These are phyloP conservation scores for Claviceps digitariae DNA, from an alignment of 2,329 filamentous ascomycete genomes.

Conservation along the genomic window DNA sequence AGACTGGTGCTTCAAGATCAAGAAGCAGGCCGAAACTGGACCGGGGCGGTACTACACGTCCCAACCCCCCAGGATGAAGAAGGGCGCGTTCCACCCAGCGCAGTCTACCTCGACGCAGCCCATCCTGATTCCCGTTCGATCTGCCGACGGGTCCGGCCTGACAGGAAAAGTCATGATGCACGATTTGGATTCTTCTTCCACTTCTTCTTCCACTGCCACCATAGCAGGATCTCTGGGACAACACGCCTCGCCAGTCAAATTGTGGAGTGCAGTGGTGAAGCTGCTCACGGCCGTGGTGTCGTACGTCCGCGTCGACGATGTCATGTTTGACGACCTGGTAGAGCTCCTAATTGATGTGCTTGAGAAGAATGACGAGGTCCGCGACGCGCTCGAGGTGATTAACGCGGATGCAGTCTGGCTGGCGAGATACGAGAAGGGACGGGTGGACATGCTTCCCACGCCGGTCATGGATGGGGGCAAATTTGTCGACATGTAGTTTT, in stretches of 20 bases:
- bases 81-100: not conserved
- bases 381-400: conserved; percentile 43
- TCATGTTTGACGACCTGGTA: conserved; percentile 58
- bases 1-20: conserved; percentile 32
- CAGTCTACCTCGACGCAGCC: not conserved
- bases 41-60: conserved; percentile 5
- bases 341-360: conserved; percentile 43
- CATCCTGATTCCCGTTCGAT: conserved; percentile 21
- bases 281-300: conserved; percentile 48
- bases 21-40: conserved; percentile 22
- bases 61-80: not conserved
- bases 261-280: conserved; percentile 49
- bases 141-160: conserved; percentile 11
- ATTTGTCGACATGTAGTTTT: conserved; percentile 20
- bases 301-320: conserved; percentile 51
- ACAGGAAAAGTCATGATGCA: conserved; percentile 5
- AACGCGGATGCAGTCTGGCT: conserved; percentile 74
- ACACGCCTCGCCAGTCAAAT: conserved; percentile 47
- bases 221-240: conserved; percentile 32
- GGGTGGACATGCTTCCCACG: conserved; percentile 20
- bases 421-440: conserved; percentile 34
- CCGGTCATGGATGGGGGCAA: conserved; percentile 29
- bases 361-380: conserved; percentile 32
- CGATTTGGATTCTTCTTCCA: not conserved
- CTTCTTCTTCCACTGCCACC: not conserved